Evolutionary conservation across 75 land plant genomes (phyloP), one percentile per base, ranked within the genome.

Genomic region (Picea glauca): DNA sequence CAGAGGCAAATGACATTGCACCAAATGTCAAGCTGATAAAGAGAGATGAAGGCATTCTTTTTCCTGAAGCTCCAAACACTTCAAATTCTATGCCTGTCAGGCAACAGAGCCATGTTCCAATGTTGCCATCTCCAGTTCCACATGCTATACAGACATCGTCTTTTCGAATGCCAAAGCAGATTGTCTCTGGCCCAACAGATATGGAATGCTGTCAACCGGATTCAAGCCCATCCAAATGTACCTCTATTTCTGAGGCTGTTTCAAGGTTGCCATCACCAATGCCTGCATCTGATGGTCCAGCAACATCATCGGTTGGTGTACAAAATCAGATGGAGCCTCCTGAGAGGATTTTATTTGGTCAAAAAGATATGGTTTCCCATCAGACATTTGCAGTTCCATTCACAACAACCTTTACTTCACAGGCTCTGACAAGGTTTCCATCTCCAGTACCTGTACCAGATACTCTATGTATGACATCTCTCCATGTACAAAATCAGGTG

Each of bases 1-100:
- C 90, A 77, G 76, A 66, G 13, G 85, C 84, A 56, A 88, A 83
- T 78, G 92, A 90, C 74, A 81, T 90, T 38, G 92, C 90, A 13
- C 92, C 90, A 20, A 54, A 85, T 75, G 84, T 85, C 23, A 70
- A 70, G 50, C 23, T 18, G 18, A 43, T 38, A 70, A 43, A 70
- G 54, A 70, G 74, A 70, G 74, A 70, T 18, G 35, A 40, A n/a
- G 43, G 43, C 21, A 46, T 43, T 70, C 23, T 9, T 43, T 20
- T 38, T 70, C 35, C 74, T n/a, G 74, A 70, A 70, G 74, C 54
- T 32, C 74, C 21, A 46, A 43, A 43, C 5, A 20, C 74, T 20
- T n/a, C 74, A 70, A 70, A 70, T 20, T 15, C 43, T 18, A 43
- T 70, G 23, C 50, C 74, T 70, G 50, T 20, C n/a, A 38, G 50